Base-by-base conservation (phyloP, 2,329 filamentous ascomycete species). In the Byssoonygena ceratinophila region DNA sequence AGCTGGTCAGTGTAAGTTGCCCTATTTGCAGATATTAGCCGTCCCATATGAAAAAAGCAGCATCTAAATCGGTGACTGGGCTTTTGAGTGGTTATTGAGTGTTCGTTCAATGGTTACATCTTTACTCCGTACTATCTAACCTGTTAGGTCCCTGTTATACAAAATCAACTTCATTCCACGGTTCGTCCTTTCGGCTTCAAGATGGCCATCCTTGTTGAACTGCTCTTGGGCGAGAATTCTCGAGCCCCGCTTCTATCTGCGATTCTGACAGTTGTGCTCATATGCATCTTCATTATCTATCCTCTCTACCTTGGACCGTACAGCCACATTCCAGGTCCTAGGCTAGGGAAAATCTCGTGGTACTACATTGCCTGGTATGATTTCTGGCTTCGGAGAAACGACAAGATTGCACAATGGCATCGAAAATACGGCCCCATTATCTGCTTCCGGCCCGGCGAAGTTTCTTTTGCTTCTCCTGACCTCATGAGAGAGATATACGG, bases 321-420 rank as follows among this genome's bases (percentile, higher is more conserved):
- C 36, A 49, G 46, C 14, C 46, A 41, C n/a, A 18, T 49, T 20
- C 46, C 46, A 18, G 34, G 36, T 14, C 46, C 46, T 4, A 40
- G 11, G 16, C 18, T 41, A 6, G 46, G 46, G 8, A 49, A 49
- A 16, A 20, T 49, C 27, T 49, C 46, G 2, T 49, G 46, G 46
- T 49, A 49, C 16, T 49, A 49, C 27, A 49, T 49, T 14, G 34
- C 46, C 16, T 49, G 46, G 46, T 49, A 49, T 22, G 46, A 49
- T 18, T 49, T 49, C 25, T 49, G 46, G 46, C 37, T 41, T 11
- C 46, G 25, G n/a, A 14, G 46, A 27, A 49, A 49, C 18, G 46
- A 49, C n/a, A 49, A 40, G 12, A 49, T 49, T 23, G 46, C 46
- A 41, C n/a, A 49, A 41, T 49, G 34, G 46, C 46, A 49, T 32